These are phyloP conservation scores for Diphasiastrum complanatum DNA, from an alignment of 83 land plant genomes.

Conservation along the genomic window DNA sequence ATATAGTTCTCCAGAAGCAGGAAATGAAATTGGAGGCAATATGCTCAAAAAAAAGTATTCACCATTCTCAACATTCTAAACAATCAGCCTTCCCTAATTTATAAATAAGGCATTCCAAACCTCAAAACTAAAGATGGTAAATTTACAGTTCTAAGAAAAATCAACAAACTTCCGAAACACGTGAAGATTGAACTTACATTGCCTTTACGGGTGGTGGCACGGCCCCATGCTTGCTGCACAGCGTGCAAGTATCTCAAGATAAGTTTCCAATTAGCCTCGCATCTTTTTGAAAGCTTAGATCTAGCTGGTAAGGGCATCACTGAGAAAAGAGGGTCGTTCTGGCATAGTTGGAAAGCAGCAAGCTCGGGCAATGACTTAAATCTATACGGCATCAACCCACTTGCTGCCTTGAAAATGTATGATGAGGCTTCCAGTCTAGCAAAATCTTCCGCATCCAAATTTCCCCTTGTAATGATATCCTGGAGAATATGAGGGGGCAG, in stretches of 20 bases:
- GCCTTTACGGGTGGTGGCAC: conserved; percentile 58
- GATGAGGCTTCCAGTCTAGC: conserved; percentile 52
- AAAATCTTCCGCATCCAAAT: conserved; percentile 46
- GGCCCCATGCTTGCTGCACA: conserved; percentile 45
- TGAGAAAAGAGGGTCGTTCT: conserved; percentile 28
- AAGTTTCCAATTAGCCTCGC: conserved; percentile 63
- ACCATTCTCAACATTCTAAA: too few species aligned
- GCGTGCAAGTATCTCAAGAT: conserved; percentile 60
- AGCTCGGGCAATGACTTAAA: conserved; percentile 53
- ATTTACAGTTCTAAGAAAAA: too few species aligned
- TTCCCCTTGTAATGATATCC: conserved; percentile 48
- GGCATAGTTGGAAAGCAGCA: conserved; percentile 49
- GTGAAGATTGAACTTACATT: too few species aligned
- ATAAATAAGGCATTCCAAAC: too few species aligned
- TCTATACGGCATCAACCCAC: conserved; percentile 30
- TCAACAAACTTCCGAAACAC: too few species aligned
- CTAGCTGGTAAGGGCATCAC: conserved; percentile 29
- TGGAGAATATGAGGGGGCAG: conserved; percentile 58
- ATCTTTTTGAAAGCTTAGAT: conserved; percentile 39
- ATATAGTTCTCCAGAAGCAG: too few species aligned
- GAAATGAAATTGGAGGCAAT: too few species aligned
- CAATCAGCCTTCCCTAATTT: too few species aligned
- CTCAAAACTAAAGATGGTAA: too few species aligned
- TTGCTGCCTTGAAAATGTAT: conserved; percentile 33
- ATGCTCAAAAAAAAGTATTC: too few species aligned